Conservation (phyloP, 495 filamentous ascomycete species). For the Xylaria bambusicola region DNA sequence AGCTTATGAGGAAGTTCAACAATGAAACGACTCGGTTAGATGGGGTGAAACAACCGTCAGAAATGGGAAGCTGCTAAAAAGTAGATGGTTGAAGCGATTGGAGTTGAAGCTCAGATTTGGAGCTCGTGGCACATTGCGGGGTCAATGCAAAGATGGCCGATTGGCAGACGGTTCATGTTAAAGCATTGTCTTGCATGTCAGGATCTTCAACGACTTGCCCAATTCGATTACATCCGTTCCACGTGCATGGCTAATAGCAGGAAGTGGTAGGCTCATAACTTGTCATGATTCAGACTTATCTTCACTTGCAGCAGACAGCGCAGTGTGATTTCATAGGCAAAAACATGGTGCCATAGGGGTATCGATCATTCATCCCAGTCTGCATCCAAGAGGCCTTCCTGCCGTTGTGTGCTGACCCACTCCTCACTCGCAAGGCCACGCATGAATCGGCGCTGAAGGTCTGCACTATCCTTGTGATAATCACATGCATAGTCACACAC, state of each 20-base stretch:
- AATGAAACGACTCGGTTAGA: conserved; percentile 3
- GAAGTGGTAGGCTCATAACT: background rate
- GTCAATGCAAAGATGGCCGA: conserved; percentile 9
- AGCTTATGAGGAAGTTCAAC: background rate
- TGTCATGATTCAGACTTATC: background rate
- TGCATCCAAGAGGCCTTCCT: conserved; percentile 56
- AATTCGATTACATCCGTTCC: conserved; percentile 3
- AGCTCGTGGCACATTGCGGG: conserved; percentile 16
- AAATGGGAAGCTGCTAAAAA: background rate
- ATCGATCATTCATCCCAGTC: conserved; percentile 41
- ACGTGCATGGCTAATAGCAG: conserved; percentile 10
- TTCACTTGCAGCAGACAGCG: no score
- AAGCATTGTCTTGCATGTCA: conserved; percentile 17
- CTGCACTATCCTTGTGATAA: conserved; percentile 74
- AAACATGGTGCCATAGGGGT: background rate
- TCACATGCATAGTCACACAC: conserved; percentile 87
- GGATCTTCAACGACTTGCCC: conserved; percentile 13
- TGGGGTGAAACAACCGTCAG: conserved; percentile 13
- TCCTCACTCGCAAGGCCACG: conserved; percentile 68
- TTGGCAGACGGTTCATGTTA: conserved; percentile 12
- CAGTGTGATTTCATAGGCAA: no score
- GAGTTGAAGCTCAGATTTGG: conserved; percentile 20
- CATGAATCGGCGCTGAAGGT: conserved; percentile 63
- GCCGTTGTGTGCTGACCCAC: conserved; percentile 71
- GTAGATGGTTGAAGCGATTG: conserved; percentile 4